Conservation (phyloP, 1,284 basidiomycete genomes). For the Lentinus polychrous region DNA sequence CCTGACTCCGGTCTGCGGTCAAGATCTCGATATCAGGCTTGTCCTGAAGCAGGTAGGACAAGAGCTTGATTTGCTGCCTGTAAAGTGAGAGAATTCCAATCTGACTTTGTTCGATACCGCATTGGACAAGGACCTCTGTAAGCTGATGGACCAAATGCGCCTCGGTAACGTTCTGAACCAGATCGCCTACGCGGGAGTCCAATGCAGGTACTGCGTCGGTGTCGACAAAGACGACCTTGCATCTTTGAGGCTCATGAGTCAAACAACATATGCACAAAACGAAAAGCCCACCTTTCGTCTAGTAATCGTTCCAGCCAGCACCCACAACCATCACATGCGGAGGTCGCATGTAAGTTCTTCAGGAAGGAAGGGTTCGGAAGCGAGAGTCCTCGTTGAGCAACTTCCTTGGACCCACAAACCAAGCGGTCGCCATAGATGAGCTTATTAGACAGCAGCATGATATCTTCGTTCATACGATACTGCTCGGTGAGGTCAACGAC, state of each 20-base stretch:
- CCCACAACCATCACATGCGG: conserved; percentile 22
- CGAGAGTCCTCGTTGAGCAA: conserved; percentile 55
- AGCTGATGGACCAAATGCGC: conserved; percentile 62
- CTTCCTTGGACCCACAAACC: conserved; percentile 67
- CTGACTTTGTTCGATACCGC: conserved; percentile 63
- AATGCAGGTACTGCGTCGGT: conserved; percentile 75
- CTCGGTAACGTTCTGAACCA: conserved; percentile 86
- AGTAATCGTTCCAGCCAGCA: conserved; percentile 76
- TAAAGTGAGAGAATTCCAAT: conserved; percentile 91
- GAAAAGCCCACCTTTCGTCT: conserved; percentile 48
- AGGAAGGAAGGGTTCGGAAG: conserved; percentile 45
- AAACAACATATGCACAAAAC: not conserved
- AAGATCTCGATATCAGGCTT: conserved; percentile 73
- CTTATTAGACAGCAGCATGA: conserved; percentile 90
- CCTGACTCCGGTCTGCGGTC: conserved; percentile 94
- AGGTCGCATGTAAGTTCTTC: conserved; percentile 29
- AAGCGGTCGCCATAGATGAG: conserved; percentile 83
- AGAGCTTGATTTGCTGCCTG: conserved; percentile 89
- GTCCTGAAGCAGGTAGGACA: conserved; percentile 50
- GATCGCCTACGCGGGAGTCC: conserved; percentile 80
- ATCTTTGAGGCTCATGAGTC: conserved; percentile 35
- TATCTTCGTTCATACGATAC: conserved; percentile 96
- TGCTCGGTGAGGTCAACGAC: conserved; percentile 83
- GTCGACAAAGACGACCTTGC: conserved; percentile 88
- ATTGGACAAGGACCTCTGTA: conserved; percentile 52